Percentiles rank a stretch among this genome's conserved stretches.
Conservation (phyloP, 257 asterid species). For the Haberlea rhodopensis region DNA sequence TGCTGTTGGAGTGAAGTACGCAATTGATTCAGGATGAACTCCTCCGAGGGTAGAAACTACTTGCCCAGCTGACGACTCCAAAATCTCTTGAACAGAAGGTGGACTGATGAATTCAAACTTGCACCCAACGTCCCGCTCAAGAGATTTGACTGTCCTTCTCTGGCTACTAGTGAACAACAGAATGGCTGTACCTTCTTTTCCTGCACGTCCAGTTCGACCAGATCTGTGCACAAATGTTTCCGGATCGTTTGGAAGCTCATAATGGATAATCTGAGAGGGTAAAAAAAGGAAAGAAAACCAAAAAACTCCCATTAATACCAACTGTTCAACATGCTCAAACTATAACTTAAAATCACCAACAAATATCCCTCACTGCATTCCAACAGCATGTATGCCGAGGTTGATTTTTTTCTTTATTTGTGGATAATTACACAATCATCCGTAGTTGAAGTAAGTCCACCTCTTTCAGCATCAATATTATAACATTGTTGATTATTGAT, state of each 20-base stretch:
- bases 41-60: slow-evolving; percentile 48
- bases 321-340: not conserved
- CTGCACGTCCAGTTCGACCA: slow-evolving; percentile 99
- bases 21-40: slow-evolving; percentile 55
- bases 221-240: slow-evolving; percentile 98
- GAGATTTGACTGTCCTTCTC: slow-evolving; percentile 67
- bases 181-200: slow-evolving; percentile 65
- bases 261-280: slow-evolving; percentile 68
- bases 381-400: not conserved
- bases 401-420: too few species aligned
- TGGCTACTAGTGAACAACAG: slow-evolving; percentile 79
- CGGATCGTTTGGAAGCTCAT: slow-evolving; percentile 94
- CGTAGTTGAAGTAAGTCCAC: not conserved
- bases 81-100: slow-evolving; percentile 73
- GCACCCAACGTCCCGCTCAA: slow-evolving; percentile 80
- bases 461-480: not conserved
- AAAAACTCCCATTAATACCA: slow-evolving; percentile 8
- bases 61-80: slow-evolving; percentile 71
- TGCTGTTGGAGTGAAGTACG: slow-evolving; percentile 56
- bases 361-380: not conserved
- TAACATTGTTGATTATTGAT: not conserved
- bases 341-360: not conserved
- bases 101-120: slow-evolving; percentile 65
- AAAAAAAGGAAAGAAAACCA: slow-evolving; percentile 12
- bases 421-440: not conserved